These are phyloP conservation scores for Cardamine resedifolia DNA, from an alignment of 345 rosid genomes.

Conservation along the genomic window DNA sequence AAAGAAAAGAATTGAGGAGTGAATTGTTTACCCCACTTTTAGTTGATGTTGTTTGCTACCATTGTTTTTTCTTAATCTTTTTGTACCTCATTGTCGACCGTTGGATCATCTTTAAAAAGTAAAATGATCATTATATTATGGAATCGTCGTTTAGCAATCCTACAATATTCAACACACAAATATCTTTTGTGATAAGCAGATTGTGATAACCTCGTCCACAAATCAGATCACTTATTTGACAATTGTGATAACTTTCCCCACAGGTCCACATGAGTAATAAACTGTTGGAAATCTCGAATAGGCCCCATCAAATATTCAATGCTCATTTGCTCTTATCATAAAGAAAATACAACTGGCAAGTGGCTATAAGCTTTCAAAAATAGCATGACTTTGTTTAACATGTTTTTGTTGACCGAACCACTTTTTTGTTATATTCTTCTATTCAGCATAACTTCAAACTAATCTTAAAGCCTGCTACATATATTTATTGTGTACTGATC, in stretches of 20 bases:
- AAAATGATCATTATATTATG: neutral
- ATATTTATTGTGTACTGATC: neutral
- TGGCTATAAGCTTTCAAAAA: neutral
- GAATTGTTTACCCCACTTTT: constrained; percentile 11
- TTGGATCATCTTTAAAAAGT: neutral
- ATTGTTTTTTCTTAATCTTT: neutral
- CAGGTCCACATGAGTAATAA: neutral
- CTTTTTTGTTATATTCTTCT: neutral
- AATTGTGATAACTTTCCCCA: neutral
- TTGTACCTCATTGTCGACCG: constrained; percentile 3
- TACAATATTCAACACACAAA: constrained; percentile 14
- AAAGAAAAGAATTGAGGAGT: neutral
- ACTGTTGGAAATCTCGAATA: neutral
- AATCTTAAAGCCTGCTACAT: neutral
- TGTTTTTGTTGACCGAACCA: neutral
- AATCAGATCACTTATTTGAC: constrained; percentile 24
- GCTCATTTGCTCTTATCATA: constrained; percentile 10
- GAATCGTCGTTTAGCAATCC: constrained; percentile 15
- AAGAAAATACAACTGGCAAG: constrained; percentile 4
- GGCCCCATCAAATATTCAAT: constrained; percentile 1
- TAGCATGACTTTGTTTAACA: neutral
- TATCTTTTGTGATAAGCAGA: constrained; percentile 30
- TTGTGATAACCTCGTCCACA: constrained; percentile 28
- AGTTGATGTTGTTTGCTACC: neutral
- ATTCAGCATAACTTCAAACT: neutral